A percentile compares a stretch with the other conserved stretches of the same genome.
phyloP scores from a whole-genome alignment of 768 basidiomycete genomes.

The Chalciporus piperatus region DNA sequence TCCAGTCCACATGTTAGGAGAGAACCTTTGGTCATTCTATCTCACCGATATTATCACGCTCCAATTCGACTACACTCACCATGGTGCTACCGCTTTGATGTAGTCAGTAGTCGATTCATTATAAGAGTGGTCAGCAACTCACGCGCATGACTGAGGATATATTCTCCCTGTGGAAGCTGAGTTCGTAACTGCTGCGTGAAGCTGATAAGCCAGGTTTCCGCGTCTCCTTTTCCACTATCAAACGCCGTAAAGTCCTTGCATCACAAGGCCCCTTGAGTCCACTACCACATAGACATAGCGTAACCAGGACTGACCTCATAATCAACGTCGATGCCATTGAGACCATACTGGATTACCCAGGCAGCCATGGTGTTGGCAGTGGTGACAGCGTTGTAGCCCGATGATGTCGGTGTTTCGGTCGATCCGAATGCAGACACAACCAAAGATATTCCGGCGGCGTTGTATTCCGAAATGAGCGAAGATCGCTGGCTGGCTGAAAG shows the following conservation, averaged over 20 bases:
- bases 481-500: slow-evolving; percentile 39
- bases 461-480: slow-evolving; percentile 45
- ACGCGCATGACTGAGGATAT: slow-evolving; percentile 36
- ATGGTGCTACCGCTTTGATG: slow-evolving; percentile 16
- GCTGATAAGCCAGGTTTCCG: slow-evolving; percentile 34
- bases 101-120: background rate
- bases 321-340: slow-evolving; percentile 55
- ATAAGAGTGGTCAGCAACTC: slow-evolving; percentile 1
- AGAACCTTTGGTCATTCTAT: slow-evolving; percentile 18
- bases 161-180: slow-evolving; percentile 31
- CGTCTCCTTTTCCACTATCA: slow-evolving; percentile 33
- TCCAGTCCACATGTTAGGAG: slow-evolving; percentile 17
- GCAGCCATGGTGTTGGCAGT: slow-evolving; percentile 43
- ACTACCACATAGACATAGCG: background rate
- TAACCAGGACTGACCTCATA: slow-evolving; percentile 36
- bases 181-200: slow-evolving; percentile 32
- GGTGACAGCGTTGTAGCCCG: slow-evolving; percentile 36
- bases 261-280: background rate
- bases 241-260: slow-evolving; percentile 33
- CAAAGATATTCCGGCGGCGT: slow-evolving; percentile 53
- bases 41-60: background rate
- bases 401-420: slow-evolving; percentile 40
- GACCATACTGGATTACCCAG: slow-evolving; percentile 44
- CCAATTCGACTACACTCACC: slow-evolving; percentile 5
- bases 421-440: slow-evolving; percentile 57